Evolutionary conservation across 2,329 filamentous ascomycete species (phyloP).

Genomic region (Verticillium longisporum): DNA sequence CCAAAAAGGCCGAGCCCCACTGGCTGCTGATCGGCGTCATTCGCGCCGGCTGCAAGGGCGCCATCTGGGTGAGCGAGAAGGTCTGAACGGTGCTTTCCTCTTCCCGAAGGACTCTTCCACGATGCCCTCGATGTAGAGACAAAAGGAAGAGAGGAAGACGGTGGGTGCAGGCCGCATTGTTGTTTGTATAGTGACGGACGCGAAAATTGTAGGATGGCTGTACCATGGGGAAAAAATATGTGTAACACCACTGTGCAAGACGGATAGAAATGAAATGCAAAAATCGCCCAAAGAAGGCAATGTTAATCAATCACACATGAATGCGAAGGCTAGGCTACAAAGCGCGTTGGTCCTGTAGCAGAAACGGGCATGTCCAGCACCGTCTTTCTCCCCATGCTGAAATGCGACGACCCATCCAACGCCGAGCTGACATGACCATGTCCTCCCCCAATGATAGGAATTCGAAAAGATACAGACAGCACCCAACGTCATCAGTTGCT

Average conservation of each 20-base stretch:
- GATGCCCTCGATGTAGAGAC: too few species aligned
- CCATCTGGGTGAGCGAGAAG: conserved; percentile 85
- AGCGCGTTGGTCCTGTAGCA: too few species aligned
- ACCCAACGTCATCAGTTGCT: conserved; percentile 22
- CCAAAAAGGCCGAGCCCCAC: conserved; percentile 83
- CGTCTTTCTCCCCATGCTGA: background rate
- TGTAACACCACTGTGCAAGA: background rate
- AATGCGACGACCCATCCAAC: background rate
- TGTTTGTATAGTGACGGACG: background rate
- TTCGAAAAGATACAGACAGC: background rate
- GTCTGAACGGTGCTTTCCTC: conserved; percentile 38
- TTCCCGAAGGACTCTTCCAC: too few species aligned
- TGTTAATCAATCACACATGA: background rate
- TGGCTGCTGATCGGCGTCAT: conserved; percentile 84
- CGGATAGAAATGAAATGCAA: conserved; percentile 1
- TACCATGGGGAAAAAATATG: too few species aligned
- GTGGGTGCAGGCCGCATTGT: background rate
- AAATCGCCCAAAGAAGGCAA: background rate
- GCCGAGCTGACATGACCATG: background rate
- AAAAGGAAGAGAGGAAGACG: background rate
- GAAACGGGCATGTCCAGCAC: background rate
- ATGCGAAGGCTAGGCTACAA: too few species aligned
- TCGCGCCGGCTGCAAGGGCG: conserved; percentile 79
- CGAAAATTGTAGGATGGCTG: too few species aligned
- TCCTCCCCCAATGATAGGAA: background rate